phyloP scores from a whole-genome alignment of 345 rosid genomes.

The Pelargonium nanum region DNA sequence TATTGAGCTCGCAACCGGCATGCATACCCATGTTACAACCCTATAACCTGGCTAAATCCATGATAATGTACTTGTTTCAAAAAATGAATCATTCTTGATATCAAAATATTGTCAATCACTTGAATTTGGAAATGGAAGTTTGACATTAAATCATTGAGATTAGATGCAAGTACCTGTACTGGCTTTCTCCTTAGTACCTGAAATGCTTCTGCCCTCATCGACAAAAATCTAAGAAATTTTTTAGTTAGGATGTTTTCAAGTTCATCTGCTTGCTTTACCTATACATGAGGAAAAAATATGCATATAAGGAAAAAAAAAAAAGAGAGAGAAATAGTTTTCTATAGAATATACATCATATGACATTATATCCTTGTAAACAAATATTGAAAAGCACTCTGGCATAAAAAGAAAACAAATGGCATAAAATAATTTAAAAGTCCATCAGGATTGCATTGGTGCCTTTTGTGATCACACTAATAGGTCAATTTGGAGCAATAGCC shows the following conservation, averaged over 20 bases:
- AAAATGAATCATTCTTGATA: too few species aligned
- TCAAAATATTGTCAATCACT: background rate
- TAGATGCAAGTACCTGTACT: constrained; percentile 45
- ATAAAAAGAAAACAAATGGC: background rate
- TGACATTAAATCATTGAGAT: constrained; percentile 4
- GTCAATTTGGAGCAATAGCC: too few species aligned
- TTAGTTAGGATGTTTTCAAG: background rate
- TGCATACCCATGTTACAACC: background rate
- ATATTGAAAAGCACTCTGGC: background rate
- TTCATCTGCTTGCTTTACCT: background rate
- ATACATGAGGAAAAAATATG: background rate
- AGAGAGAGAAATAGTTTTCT: background rate
- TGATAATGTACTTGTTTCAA: background rate
- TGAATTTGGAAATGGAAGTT: background rate
- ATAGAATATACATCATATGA: background rate
- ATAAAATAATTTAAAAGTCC: background rate
- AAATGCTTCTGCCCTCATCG: constrained; percentile 99
- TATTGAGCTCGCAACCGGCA: too few species aligned
- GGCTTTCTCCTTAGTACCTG: constrained; percentile 95
- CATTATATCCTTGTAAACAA: background rate
- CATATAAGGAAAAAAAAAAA: background rate
- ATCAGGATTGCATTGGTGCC: background rate
- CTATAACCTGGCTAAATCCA: background rate
- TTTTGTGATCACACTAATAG: too few species aligned
- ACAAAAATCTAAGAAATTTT: constrained; percentile 53